Evolutionary conservation across 116 monocot genomes (phyloP).

Genomic region (Papilionanthe hybrid): DNA sequence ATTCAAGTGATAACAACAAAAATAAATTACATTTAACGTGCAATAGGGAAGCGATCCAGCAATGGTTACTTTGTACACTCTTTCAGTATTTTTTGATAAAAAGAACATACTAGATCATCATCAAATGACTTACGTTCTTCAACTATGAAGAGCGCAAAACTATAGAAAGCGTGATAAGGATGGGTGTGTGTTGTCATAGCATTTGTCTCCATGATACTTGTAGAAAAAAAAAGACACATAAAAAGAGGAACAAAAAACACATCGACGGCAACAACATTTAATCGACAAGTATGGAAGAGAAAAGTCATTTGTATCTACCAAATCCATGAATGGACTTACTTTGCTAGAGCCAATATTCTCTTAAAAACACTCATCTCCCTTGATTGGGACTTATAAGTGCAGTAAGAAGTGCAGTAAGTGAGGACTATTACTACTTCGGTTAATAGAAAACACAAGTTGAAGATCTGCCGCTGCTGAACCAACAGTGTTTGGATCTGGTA

Average conservation of each 20-base stretch:
- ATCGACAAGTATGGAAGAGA: not conserved
- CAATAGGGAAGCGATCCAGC: conserved; percentile 37
- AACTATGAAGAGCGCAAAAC: conserved; percentile 43
- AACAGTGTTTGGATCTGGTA: conserved; percentile 13
- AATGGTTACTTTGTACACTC: conserved; percentile 35
- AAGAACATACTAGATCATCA: conserved; percentile 30
- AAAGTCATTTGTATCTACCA: conserved; percentile 27
- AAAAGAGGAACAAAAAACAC: not conserved
- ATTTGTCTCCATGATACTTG: conserved; percentile 45
- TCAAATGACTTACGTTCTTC: conserved; percentile 36
- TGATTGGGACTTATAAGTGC: conserved; percentile 29
- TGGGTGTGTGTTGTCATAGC: conserved; percentile 21
- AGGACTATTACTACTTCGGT: conserved; percentile 28
- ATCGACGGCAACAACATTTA: not conserved
- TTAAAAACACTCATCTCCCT: conserved; percentile 31
- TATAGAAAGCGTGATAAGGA: conserved; percentile 39
- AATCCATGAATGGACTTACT: conserved; percentile 60
- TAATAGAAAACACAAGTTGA: conserved; percentile 32
- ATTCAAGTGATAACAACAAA: not conserved
- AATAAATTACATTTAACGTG: conserved; percentile 18
- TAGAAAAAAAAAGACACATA: not conserved
- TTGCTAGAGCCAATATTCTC: conserved; percentile 35
- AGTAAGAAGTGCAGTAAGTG: conserved; percentile 27
- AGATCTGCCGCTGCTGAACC: conserved; percentile 22
- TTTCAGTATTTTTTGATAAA: conserved; percentile 36